Evolutionary conservation across 2,329 filamentous ascomycete genomes (phyloP).

Genomic region (Periglandula ipomoeae): DNA sequence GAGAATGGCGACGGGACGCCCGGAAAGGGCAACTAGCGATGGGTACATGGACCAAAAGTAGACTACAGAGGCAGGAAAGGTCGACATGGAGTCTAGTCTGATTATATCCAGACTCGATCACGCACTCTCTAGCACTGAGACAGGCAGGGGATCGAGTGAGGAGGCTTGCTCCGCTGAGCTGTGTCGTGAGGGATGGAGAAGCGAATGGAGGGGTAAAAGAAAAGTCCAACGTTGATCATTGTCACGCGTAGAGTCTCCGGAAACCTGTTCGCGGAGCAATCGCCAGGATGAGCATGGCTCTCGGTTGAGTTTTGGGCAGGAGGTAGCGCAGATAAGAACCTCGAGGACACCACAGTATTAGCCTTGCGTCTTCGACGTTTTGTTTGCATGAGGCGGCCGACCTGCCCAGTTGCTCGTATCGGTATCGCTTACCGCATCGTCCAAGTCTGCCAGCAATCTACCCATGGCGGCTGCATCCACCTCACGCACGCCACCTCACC

Average conservation of each 20-base stretch:
- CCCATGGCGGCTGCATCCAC: no score
- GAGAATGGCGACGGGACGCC: constrained; percentile 1
- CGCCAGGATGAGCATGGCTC: background rate
- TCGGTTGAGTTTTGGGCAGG: background rate
- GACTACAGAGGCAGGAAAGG: background rate
- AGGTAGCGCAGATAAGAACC: no score
- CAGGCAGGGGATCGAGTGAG: constrained; percentile 1
- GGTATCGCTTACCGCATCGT: no score
- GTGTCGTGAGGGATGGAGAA: constrained; percentile 3
- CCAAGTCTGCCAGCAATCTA: no score
- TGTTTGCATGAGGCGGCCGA: no score
- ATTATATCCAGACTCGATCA: constrained; percentile 6
- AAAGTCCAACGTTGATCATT: background rate
- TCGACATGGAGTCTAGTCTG: constrained; percentile 5
- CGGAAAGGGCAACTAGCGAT: constrained; percentile 3
- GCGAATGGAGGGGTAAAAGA: constrained; percentile 2
- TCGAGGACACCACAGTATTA: no score
- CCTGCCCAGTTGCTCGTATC: background rate
- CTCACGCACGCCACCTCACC: no score
- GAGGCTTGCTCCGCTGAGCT: constrained; percentile 2
- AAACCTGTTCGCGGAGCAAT: background rate
- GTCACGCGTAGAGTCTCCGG: no score
- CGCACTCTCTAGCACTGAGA: constrained; percentile 3
- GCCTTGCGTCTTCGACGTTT: no score
- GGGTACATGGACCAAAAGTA: constrained; percentile 2